A percentile compares a stretch with the other conserved stretches of the same genome.
These are phyloP conservation scores for Torulaspora delbrueckii DNA, from an alignment of 805 yeast genomes.

Conservation along the genomic window DNA sequence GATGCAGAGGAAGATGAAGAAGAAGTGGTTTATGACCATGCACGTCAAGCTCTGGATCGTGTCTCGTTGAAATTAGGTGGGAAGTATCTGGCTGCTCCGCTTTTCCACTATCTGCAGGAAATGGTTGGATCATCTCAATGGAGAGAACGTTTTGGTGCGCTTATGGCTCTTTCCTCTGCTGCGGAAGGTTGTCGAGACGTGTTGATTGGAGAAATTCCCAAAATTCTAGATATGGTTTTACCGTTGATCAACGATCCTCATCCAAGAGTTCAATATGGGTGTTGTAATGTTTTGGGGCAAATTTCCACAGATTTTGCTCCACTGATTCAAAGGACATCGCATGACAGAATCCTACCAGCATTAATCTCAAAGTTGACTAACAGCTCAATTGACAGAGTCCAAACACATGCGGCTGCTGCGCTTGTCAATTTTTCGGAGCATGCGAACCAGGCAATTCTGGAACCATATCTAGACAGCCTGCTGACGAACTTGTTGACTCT, in stretches of 20 bases:
- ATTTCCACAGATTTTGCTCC: conserved; percentile 95
- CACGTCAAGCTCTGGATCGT: conserved; percentile 91
- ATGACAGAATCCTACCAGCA: conserved; percentile 78
- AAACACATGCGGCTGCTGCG: conserved; percentile 98
- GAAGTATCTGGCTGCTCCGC: conserved; percentile 72
- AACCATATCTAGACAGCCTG: conserved; percentile 86
- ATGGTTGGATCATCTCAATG: conserved; percentile 74
- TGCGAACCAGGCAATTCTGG: conserved; percentile 79
- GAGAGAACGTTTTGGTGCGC: conserved; percentile 95
- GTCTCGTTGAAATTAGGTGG: conserved; percentile 82
- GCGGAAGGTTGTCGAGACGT: conserved; percentile 97
- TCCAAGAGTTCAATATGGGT: conserved; percentile 93
- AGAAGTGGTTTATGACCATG: conserved; percentile 84
- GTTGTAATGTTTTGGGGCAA: conserved; percentile 96
- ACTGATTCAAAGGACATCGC: conserved; percentile 74
- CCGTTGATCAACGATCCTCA: conserved; percentile 85
- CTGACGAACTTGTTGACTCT: conserved; percentile 68
- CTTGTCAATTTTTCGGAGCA: conserved; percentile 91
- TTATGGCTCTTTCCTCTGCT: conserved; percentile 94
- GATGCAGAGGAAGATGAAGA: conserved; percentile 76
- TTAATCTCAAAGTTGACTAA: conserved; percentile 73
- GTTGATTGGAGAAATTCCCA: conserved; percentile 73
- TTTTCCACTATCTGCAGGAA: conserved; percentile 79
- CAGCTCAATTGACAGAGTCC: conserved; percentile 82
- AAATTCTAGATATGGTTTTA: conserved; percentile 74